These are phyloP conservation scores for Saccharomyces hybrid DNA, from an alignment of 1,139 yeast species.

Conservation along the genomic window DNA sequence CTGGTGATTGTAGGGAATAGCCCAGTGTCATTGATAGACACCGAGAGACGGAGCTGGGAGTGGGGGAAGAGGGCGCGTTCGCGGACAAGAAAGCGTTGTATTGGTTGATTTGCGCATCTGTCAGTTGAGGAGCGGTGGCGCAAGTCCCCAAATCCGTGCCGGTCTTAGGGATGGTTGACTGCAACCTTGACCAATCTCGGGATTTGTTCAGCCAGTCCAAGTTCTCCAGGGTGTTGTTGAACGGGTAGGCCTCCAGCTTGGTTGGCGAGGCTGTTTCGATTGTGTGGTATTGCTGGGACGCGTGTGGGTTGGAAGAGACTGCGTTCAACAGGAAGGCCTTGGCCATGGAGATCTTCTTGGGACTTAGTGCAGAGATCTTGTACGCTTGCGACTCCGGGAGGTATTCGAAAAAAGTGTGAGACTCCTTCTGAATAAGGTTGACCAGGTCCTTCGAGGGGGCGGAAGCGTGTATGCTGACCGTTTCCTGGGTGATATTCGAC, in stretches of 20 bases:
- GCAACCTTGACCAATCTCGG: constrained; percentile 24
- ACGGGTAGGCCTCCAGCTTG: constrained; percentile 12
- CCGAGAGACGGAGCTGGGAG: background rate
- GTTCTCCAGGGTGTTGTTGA: constrained; percentile 17
- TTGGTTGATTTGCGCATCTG: background rate
- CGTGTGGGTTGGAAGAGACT: constrained; percentile 16
- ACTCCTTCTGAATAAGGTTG: constrained; percentile 19
- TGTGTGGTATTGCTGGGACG: background rate
- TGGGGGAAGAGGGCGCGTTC: background rate
- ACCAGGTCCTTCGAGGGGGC: constrained; percentile 10
- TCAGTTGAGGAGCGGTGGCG: background rate
- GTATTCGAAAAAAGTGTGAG: constrained; percentile 19
- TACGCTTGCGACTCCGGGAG: constrained; percentile 5
- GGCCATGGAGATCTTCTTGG: constrained; percentile 22
- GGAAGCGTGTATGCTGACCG: constrained; percentile 23
- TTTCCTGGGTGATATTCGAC: constrained; percentile 34
- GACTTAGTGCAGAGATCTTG: constrained; percentile 25
- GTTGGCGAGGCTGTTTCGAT: background rate
- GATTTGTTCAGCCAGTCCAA: constrained; percentile 26
- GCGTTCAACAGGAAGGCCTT: constrained; percentile 24
- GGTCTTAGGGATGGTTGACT: constrained; percentile 9
- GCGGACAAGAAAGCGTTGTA: background rate
- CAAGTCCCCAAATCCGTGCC: background rate
- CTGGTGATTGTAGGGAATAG: background rate
- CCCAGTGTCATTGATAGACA: background rate